phyloP scores from a whole-genome alignment of 2,329 filamentous ascomycete species.

The Didymella segeticola region DNA sequence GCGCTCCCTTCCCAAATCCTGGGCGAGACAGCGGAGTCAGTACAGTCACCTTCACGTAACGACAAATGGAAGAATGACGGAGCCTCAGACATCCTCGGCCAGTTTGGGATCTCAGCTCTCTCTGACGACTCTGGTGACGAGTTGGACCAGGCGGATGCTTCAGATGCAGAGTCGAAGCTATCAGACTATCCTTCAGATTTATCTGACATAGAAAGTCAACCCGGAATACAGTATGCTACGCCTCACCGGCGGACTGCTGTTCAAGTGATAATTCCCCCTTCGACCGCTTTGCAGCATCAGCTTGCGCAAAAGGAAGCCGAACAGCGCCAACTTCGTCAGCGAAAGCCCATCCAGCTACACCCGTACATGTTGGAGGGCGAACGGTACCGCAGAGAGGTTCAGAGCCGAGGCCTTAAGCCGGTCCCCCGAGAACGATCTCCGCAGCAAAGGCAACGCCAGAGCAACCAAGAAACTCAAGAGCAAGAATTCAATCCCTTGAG shows the following conservation, averaged over 20 bases:
- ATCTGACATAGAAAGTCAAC: conserved; percentile 20
- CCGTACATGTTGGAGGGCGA: conserved; percentile 56
- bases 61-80: not conserved
- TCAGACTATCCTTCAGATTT: conserved; percentile 28
- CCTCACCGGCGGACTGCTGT: conserved; percentile 37
- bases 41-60: not conserved
- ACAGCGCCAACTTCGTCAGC: conserved; percentile 51
- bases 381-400: conserved; percentile 52
- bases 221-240: conserved; percentile 11
- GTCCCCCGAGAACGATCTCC: conserved; percentile 45
- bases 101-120: conserved; percentile 31
- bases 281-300: conserved; percentile 24
- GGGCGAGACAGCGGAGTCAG: not conserved
- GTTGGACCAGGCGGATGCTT: conserved; percentile 9
- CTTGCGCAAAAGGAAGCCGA: conserved; percentile 24
- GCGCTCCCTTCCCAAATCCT: conserved; percentile 12
- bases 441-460: conserved; percentile 21
- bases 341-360: conserved; percentile 58
- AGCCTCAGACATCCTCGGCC: conserved; percentile 21
- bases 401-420: conserved; percentile 53
- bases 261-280: conserved; percentile 40
- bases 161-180: conserved; percentile 19
- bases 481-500: conserved; percentile 40
- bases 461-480: conserved; percentile 40
- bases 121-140: conserved; percentile 36